Evolutionary conservation across 1,139 yeast species (phyloP), one percentile per base, ranked within the genome.

Genomic region (Saccharomyces uvarum): DNA sequence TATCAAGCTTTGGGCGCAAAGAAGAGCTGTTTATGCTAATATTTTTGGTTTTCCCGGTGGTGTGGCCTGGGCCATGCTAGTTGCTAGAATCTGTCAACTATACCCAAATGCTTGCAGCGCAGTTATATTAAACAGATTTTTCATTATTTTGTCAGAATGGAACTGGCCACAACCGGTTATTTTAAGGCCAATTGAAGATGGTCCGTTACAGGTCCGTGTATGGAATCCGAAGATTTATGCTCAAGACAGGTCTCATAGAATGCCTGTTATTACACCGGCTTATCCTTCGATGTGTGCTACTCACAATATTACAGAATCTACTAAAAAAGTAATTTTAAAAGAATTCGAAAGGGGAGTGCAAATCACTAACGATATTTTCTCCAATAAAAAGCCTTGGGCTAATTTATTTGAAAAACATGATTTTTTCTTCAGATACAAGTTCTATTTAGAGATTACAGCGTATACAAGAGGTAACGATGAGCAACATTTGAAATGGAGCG

Each of bases 221-320:
- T 93, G 99, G 99, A 93, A 93, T 67, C 99, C 99, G 5, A 80
- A 86, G 60, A 73, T 93, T 3, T 93, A 93, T 66, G 84, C 91
- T 1, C 88, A 82, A 61, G 99, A 93, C 68, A 80, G 96, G 56
- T 83, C 82, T 33, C 99, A 93, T 71, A 77, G 84, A 61, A 95
- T 93, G 99, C 99, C 99, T 0, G 96, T 93, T n/a, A 93, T 93
- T 54, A 93, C 99, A 0, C 99, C 99, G 0, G 98, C 99, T 0
- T 93, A 93, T 67, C 99, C 99, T 0, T 90, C 98, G 0, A 93
- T 93, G 99, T 93, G 99, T 72, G 97, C 99, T 0, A 93, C 99
- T 0, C 99, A 93, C 69, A 93, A 93, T 69, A 91, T 93, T 48
- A 86, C 95, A 0, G 80, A 80, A 19, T 89, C 97, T 0, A 91